Evolutionary conservation across 768 basidiomycete genomes (phyloP).

Genomic region (Calocybe indica): DNA sequence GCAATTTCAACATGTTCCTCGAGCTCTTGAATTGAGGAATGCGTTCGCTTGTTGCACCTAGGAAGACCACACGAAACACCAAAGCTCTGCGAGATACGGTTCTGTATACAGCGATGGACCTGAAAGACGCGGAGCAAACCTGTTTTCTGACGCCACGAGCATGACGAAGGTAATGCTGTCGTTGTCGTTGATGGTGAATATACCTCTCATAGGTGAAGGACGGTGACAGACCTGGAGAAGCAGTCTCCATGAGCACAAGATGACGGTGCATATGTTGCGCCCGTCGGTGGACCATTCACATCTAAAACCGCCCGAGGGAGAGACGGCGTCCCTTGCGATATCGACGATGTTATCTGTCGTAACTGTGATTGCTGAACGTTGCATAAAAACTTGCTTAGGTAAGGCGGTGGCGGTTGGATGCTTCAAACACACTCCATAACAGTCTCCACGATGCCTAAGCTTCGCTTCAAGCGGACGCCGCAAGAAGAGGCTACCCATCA

Average conservation of each 20-base stretch:
- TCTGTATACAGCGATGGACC: too few relatives aligned
- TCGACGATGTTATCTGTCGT: constrained; percentile 9
- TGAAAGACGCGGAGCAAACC: background rate
- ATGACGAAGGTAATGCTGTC: constrained; percentile 6
- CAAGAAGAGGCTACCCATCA: constrained; percentile 48
- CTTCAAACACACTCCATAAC: too few relatives aligned
- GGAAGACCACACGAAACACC: constrained; percentile 2
- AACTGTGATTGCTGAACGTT: constrained; percentile 7
- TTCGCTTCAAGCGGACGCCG: constrained; percentile 59
- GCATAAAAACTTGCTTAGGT: constrained; percentile 12
- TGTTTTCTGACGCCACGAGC: constrained; percentile 8
- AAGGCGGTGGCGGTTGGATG: background rate
- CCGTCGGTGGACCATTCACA: constrained; percentile 15
- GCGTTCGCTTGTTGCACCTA: constrained; percentile 9
- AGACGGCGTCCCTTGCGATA: constrained; percentile 10
- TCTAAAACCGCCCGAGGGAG: constrained; percentile 5
- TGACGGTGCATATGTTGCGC: constrained; percentile 9
- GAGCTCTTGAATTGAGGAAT: constrained; percentile 9
- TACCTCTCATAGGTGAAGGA: background rate
- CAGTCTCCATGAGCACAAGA: constrained; percentile 11
- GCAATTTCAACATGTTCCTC: constrained; percentile 12
- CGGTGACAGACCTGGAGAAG: constrained; percentile 12
- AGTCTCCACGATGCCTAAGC: constrained; percentile 33
- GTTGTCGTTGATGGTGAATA: background rate
- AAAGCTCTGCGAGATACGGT: background rate